Base-by-base conservation (phyloP, 495 filamentous ascomycete species). In the Podospora pseudoanserina region DNA sequence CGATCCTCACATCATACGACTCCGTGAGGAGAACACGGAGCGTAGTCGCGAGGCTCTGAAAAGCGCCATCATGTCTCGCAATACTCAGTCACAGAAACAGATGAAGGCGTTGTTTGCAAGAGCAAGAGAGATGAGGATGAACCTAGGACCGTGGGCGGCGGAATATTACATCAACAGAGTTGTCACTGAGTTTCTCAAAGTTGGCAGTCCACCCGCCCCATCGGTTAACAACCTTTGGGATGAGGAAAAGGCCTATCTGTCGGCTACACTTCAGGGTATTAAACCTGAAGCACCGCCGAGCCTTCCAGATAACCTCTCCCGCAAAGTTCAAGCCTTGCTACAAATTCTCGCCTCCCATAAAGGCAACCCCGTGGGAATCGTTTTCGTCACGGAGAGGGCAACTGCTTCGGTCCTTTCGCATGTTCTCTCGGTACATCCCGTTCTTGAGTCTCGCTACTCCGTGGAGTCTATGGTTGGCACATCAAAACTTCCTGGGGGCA, bases 361-460 rank as follows among this genome's bases (percentile, higher is more conserved):
- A 1, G 77, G 80, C 11, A 78, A 80, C 0, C 87, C 90, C 26
- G 85, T 87, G 0, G 91, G 91, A 0, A 85, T 99, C 7, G 79
- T 97, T 1, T 99, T 99, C 70, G 92, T 88, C 7, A 80, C 88
- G 64, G 89, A 94, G 71, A 76, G 93, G 62, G 88, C 87, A 6
- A 89, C 86, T 1, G 92, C 91, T 19, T 82, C 83, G 5, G 85
- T 92, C 5, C 75, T 97, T 39, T 81, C 87, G 5, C 81, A 89
- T 23, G 76, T 97, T 2, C 73, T 97, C 0, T 85, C 86, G 0
- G 68, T 80, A 0, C 87, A 93, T 72, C 86, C 90, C 4, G 69
- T 72, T 5, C 88, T 87, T 0, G 83, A 74, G 60, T 72, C 79
- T n/a, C 76, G 81, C 2, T 92, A 92, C 70, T 82, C 73, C 49